phyloP scores from a whole-genome alignment of 805 yeast genomes.

The Yarrowia keelungensis region DNA sequence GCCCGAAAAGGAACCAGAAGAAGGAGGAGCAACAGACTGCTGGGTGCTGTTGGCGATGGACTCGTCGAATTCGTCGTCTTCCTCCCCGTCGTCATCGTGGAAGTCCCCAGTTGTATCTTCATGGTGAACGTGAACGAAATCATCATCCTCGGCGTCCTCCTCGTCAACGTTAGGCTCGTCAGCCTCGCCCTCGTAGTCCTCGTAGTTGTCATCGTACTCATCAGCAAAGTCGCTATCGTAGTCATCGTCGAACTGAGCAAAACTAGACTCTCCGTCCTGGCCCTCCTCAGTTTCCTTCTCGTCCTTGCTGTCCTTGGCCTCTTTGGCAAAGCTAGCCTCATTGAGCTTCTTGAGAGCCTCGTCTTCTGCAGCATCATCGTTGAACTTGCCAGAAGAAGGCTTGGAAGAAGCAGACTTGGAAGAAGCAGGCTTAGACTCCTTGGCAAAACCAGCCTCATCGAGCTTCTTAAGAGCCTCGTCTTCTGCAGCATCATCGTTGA shows the following conservation, averaged over 20 bases:
- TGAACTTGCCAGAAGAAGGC: background rate
- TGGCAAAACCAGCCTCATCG: conserved; percentile 9
- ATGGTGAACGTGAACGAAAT: background rate
- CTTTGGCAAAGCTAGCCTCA: conserved; percentile 13
- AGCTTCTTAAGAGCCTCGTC: conserved; percentile 1
- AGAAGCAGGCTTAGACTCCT: conserved; percentile 5
- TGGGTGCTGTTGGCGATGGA: conserved; percentile 1
- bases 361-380: conserved; percentile 21
- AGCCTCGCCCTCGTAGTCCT: conserved; percentile 30
- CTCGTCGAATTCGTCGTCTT: conserved; percentile 15
- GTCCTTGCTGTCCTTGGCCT: background rate
- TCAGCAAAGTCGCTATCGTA: conserved; percentile 29
- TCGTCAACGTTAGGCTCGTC: conserved; percentile 1
- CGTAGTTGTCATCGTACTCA: conserved; percentile 37
- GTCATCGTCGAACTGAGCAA: conserved; percentile 16
- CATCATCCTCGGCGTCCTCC: conserved; percentile 4
- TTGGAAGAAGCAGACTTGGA: too few species aligned
- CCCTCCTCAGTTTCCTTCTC: background rate
- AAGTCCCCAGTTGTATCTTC: background rate
- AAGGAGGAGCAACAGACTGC: background rate
- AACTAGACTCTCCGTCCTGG: conserved; percentile 7
- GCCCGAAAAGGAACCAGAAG: background rate
- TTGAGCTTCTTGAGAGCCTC: background rate
- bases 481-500: conserved; percentile 25
- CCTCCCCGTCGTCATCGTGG: conserved; percentile 8